Evolutionary conservation across 352 stramenopile species (phyloP), one percentile per base, ranked within the genome.

Genomic region (Blastocystis sp.): DNA sequence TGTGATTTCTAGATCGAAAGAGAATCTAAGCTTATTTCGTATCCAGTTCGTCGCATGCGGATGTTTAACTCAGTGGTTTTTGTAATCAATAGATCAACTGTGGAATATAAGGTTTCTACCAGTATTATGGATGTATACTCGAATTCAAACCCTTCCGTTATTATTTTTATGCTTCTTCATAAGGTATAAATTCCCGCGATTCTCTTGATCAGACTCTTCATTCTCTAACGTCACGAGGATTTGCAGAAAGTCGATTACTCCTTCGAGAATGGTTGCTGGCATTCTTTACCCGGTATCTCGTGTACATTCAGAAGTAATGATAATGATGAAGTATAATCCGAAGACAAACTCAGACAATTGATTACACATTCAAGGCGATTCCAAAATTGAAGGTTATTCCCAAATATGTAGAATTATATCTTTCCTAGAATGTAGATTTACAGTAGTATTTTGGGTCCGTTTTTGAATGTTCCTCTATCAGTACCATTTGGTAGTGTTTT

Each of bases 281-380:
- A 7, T 84, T 84, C 53, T 42, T 84, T 30, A 54, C 73, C 33
- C 73, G 68, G 37, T 84, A 84, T 42, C 30, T 84, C 6, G 6
- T 37, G 19, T 27, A 27, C 11, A 64, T 66, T 19, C 27, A 15
- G 33, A 84, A 84, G 48, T 64, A 30, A 22, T 2, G 37, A 3
- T 27, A 1, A 27, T 58, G n/a, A 11, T 84, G 7, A 0, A 51
- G 6, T 24, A 19, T 68, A 6, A 33, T 56, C n/a, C 6, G 5
- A 53, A 84, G 73, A 42, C 22, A 66, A 22, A 66, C 19, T 7
- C 22, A 66, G n/a, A 44, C 54, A 11, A 37, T 64, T 2, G 73
- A 84, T 48, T 68, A 62, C 17, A 84, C 73, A 30, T 84, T 84
- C 33, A 66, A 64, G n/a, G 68, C 73, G n/a, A 64, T 84, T 42